Conservation (phyloP, 345 rosid species). For the Rhodamnia rubescens region DNA sequence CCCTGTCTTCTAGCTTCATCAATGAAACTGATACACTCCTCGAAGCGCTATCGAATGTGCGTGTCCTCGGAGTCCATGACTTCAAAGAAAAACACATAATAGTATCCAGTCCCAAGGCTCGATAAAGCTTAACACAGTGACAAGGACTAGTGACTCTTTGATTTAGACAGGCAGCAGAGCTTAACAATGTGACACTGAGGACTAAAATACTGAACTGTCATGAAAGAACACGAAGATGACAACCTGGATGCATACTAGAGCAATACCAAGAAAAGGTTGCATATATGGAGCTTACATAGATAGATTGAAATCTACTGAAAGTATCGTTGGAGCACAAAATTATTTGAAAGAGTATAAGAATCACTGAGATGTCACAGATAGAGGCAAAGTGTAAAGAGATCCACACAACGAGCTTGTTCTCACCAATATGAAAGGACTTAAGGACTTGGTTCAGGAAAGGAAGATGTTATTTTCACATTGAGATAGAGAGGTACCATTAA, state of each 20-base stretch:
- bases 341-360: background rate
- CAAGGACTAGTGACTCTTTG: background rate
- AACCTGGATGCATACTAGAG: background rate
- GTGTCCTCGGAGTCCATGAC: slow-evolving; percentile 57
- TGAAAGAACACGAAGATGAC: background rate
- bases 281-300: background rate
- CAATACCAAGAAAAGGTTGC: background rate
- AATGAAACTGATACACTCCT: slow-evolving; percentile 58
- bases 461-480: background rate
- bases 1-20: slow-evolving; percentile 58
- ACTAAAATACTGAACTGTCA: background rate
- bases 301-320: background rate
- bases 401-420: background rate
- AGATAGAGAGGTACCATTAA: slow-evolving; percentile 31
- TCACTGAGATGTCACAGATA: background rate
- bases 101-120: background rate
- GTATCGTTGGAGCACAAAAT: background rate
- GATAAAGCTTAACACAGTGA: background rate
- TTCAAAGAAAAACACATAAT: slow-evolving; percentile 8
- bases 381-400: background rate
- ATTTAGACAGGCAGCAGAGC: background rate
- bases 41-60: slow-evolving; percentile 40
- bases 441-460: background rate
- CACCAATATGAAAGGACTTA: background rate
- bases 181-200: background rate